Conservation (phyloP, 1,139 yeast genomes). For the Pichia terricola region DNA sequence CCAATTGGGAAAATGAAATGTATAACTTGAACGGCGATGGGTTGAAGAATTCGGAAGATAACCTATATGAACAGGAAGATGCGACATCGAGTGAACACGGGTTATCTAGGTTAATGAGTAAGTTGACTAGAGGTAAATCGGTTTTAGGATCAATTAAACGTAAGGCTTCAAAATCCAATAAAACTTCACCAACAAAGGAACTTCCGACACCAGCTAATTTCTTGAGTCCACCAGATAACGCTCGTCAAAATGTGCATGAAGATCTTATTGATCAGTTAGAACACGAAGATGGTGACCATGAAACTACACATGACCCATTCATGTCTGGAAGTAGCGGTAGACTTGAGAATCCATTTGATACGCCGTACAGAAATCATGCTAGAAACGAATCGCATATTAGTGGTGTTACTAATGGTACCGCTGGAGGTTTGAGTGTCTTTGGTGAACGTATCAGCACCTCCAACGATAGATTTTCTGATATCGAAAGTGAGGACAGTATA, state of each 20-base stretch:
- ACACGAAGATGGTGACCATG: too few relatives aligned
- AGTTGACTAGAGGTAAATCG: conserved; percentile 16
- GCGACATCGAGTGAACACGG: conserved; percentile 4
- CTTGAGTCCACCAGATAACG: not conserved
- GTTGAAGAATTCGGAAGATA: conserved; percentile 1
- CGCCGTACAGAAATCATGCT: not conserved
- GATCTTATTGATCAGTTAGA: not conserved
- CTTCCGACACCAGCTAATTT: not conserved
- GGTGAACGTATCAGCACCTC: conserved; percentile 7
- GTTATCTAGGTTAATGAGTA: conserved; percentile 7
- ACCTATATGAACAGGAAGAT: not conserved
- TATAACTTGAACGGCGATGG: conserved; percentile 30
- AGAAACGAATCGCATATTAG: conserved; percentile 7
- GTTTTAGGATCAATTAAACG: conserved; percentile 14
- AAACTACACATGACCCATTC: not conserved
- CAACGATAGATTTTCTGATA: too few relatives aligned
- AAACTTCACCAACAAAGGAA: not conserved
- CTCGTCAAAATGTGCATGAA: not conserved
- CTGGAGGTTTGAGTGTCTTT: conserved; percentile 8
- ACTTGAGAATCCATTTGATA: conserved; percentile 5
- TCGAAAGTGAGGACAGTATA: too few relatives aligned
- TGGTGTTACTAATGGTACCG: conserved; percentile 7
- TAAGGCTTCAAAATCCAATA: not conserved
- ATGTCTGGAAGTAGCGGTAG: not conserved
- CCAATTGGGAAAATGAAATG: conserved; percentile 63